These are phyloP conservation scores for Fraxinus greggii DNA, from an alignment of 305 asterid genomes.

Conservation along the genomic window DNA sequence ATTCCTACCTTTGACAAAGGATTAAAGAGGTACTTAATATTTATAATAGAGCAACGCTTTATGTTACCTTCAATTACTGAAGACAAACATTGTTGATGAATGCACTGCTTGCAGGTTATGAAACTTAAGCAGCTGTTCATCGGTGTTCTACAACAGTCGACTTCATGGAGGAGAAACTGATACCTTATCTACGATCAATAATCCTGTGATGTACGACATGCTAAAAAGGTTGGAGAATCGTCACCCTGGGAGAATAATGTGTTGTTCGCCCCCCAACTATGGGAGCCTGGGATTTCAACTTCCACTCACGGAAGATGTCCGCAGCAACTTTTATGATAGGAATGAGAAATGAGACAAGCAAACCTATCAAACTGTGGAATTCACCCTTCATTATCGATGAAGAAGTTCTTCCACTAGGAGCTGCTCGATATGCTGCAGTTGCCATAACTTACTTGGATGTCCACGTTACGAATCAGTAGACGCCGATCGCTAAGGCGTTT, in stretches of 20 bases:
- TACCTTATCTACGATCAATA: constrained; percentile 62
- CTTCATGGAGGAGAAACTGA: constrained; percentile 49
- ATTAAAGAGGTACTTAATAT: constrained; percentile 57
- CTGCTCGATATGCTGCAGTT: constrained; percentile 78
- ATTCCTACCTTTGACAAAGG: constrained; percentile 54
- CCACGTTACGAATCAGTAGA: constrained; percentile 26
- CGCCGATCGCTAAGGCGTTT: background rate
- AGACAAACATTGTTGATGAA: background rate
- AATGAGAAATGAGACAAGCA: constrained; percentile 40
- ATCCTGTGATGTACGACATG: constrained; percentile 55
- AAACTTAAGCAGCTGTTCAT: constrained; percentile 62
- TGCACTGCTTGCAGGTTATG: constrained; percentile 40
- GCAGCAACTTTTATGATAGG: constrained; percentile 64
- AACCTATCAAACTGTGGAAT: constrained; percentile 38
- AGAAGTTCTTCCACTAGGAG: constrained; percentile 65
- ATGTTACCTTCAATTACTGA: background rate
- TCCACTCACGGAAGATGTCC: constrained; percentile 57
- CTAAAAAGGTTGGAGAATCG: constrained; percentile 50
- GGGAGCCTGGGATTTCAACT: constrained; percentile 90
- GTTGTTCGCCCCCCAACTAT: constrained; percentile 25
- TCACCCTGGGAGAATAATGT: constrained; percentile 55
- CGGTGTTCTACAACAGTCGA: constrained; percentile 56
- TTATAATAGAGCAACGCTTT: background rate
- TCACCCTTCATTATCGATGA: constrained; percentile 63
- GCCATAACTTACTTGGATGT: constrained; percentile 60